These are phyloP conservation scores for Neurospora sp. DNA, from an alignment of 495 filamentous ascomycete genomes.

Conservation along the genomic window DNA sequence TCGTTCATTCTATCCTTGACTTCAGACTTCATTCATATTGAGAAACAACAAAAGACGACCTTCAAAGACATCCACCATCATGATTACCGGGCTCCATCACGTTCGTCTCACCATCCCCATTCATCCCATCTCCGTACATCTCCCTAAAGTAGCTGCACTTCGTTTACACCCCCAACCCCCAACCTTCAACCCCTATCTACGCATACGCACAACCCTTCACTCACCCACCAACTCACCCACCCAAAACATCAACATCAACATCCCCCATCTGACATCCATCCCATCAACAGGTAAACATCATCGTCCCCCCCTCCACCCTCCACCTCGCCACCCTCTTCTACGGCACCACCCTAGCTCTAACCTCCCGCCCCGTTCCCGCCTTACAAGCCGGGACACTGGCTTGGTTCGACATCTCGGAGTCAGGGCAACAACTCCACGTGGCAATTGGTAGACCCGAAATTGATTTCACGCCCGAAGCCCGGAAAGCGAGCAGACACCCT, in stretches of 20 bases:
- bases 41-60: not conserved
- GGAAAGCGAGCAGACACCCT: constrained; percentile 38
- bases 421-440: constrained; percentile 53
- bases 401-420: constrained; percentile 51
- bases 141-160: too few relatives aligned
- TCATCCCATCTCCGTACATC: not conserved
- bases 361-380: constrained; percentile 38
- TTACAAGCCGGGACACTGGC: constrained; percentile 38
- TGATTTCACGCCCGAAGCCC: constrained; percentile 29
- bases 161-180: constrained; percentile 39
- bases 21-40: not conserved
- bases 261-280: not conserved
- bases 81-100: constrained; percentile 52
- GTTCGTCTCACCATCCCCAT: constrained; percentile 1
- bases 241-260: constrained; percentile 7
- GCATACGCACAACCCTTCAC: too few relatives aligned
- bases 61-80: constrained; percentile 14
- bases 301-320: constrained; percentile 44
- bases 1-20: not conserved
- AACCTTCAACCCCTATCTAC: constrained; percentile 39
- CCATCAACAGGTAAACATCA: constrained; percentile 38
- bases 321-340: constrained; percentile 47
- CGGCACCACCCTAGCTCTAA: constrained; percentile 42
- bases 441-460: constrained; percentile 27
- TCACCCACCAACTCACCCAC: constrained; percentile 34